Percentiles rank a stretch among this genome's conserved stretches.
phyloP scores from a whole-genome alignment of 75 land plant genomes.

The Cunninghamia lanceolata region DNA sequence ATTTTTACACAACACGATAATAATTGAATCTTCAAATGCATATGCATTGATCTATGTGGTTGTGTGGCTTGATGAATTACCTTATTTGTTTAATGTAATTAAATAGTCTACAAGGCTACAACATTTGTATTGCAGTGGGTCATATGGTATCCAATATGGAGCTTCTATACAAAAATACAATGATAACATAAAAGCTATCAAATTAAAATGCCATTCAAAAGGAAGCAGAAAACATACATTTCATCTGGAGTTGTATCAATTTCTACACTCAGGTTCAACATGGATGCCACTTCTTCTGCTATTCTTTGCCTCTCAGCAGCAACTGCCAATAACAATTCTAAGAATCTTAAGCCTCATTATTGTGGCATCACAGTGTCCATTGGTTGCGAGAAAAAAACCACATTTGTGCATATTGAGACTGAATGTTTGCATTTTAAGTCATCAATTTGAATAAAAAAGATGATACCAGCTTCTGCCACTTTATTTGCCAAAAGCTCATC shows the following conservation, averaged over 20 bases:
- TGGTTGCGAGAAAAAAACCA: background rate
- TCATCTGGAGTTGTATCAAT: conserved; percentile 57
- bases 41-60: background rate
- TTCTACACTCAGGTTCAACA: conserved; percentile 72
- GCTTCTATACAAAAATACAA: background rate
- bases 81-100: background rate
- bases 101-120: background rate
- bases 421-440: background rate
- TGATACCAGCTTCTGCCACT: conserved; percentile 75
- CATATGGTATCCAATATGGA: background rate
- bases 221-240: conserved; percentile 32
- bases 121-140: too few relatives aligned
- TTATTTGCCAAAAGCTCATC: conserved; percentile 76
- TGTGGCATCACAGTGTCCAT: background rate
- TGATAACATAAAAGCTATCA: background rate
- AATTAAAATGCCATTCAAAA: background rate
- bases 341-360: background rate
- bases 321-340: conserved; percentile 36
- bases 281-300: conserved; percentile 84
- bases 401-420: background rate
- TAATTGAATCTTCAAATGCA: background rate
- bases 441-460: background rate
- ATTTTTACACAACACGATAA: too few relatives aligned
- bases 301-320: conserved; percentile 85
- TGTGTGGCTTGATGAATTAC: background rate